Evolutionary conservation across 805 yeast species (phyloP).

Genomic region (Wickerhamomyces tratensis): DNA sequence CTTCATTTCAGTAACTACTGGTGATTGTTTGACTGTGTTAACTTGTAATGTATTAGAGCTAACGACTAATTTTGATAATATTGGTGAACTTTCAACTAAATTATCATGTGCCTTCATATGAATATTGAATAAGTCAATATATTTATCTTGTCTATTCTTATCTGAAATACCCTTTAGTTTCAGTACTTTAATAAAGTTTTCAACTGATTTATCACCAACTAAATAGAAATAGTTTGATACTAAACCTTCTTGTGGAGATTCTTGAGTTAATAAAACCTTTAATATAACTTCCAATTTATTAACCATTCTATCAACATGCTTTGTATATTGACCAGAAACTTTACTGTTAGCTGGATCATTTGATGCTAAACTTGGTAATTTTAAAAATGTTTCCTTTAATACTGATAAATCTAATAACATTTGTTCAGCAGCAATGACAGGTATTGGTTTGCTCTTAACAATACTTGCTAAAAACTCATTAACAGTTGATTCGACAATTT

Average conservation of each 20-base stretch:
- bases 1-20: slow-evolving; percentile 3
- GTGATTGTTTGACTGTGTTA: not conserved
- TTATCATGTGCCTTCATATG: slow-evolving; percentile 17
- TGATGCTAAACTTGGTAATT: slow-evolving; percentile 9
- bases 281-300: slow-evolving; percentile 51
- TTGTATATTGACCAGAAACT: slow-evolving; percentile 22
- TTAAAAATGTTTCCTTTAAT: slow-evolving; percentile 42
- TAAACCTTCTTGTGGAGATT: slow-evolving; percentile 55
- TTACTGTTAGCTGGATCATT: slow-evolving; percentile 4
- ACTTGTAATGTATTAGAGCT: slow-evolving; percentile 3
- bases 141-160: slow-evolving; percentile 11
- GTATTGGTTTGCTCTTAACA: slow-evolving; percentile 54
- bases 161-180: slow-evolving; percentile 46
- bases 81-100: slow-evolving; percentile 17
- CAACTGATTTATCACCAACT: slow-evolving; percentile 52
- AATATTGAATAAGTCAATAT: slow-evolving; percentile 16
- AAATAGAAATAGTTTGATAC: slow-evolving; percentile 57
- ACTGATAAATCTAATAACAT: slow-evolving; percentile 62
- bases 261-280: slow-evolving; percentile 54
- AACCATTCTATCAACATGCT: slow-evolving; percentile 33
- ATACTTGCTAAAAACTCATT: slow-evolving; percentile 48
- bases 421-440: slow-evolving; percentile 71
- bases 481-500: slow-evolving; percentile 56
- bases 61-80: slow-evolving; percentile 12
- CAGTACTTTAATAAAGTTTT: slow-evolving; percentile 57